phyloP scores from a whole-genome alignment of 371 early-diverging fungal genomes.

The Caulochytrium protostelioides region DNA sequence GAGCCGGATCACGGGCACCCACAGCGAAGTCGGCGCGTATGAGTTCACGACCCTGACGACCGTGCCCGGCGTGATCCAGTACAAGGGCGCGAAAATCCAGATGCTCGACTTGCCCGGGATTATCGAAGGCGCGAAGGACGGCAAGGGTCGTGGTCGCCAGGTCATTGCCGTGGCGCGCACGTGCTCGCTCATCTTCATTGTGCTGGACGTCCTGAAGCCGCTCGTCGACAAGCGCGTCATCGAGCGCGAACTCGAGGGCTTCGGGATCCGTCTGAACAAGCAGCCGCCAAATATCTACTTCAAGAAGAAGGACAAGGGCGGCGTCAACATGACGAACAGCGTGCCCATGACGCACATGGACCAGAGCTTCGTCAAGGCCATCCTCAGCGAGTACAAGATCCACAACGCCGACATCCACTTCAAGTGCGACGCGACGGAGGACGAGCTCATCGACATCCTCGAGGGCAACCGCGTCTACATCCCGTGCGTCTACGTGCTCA shows the following conservation, averaged over 20 bases:
- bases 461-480: conserved; percentile 57
- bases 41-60: conserved; percentile 98
- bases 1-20: conserved; percentile 81
- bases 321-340: conserved; percentile 71
- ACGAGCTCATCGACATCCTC: conserved; percentile 91
- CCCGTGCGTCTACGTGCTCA: conserved; percentile 59
- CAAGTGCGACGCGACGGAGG: conserved; percentile 63
- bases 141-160: conserved; percentile 58
- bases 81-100: conserved; percentile 86
- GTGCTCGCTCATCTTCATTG: conserved; percentile 77
- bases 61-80: conserved; percentile 80
- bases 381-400: conserved; percentile 77
- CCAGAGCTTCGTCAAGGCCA: conserved; percentile 61
- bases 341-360: conserved; percentile 68
- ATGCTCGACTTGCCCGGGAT: conserved; percentile 43
- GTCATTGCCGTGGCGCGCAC: conserved; percentile 85
- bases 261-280: conserved; percentile 81
- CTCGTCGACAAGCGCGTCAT: conserved; percentile 72
- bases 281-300: conserved; percentile 67
- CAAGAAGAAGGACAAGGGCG: conserved; percentile 83
- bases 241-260: conserved; percentile 85
- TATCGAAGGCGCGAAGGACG: conserved; percentile 43
- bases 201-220: conserved; percentile 56
- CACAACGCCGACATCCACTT: conserved; percentile 80
- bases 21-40: conserved; percentile 78